Evolutionary conservation across 2,329 filamentous ascomycete species (phyloP).

Genomic region (Pseudopyrenochaeta lycopersici): DNA sequence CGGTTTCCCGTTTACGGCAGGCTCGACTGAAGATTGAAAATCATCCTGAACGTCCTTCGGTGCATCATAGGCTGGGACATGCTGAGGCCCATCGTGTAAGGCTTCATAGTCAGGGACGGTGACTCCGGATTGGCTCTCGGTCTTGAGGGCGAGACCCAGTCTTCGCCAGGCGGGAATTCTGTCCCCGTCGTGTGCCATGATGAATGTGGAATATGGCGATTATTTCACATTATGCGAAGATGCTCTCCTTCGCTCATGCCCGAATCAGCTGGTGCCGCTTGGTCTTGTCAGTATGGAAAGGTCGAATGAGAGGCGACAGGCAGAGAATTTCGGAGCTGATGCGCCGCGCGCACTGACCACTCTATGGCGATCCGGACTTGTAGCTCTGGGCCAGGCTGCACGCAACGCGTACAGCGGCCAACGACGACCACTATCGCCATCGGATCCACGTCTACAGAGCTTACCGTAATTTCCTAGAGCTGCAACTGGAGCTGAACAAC

Average conservation of each 20-base stretch:
- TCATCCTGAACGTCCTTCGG: conserved; percentile 11
- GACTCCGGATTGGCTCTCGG: conserved; percentile 53
- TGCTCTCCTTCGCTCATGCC: conserved; percentile 42
- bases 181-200: conserved; percentile 34
- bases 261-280: conserved; percentile 44
- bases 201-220: conserved; percentile 40
- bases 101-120: conserved; percentile 29
- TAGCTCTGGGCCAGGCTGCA: conserved; percentile 41
- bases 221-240: conserved; percentile 28
- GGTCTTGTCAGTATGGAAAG: conserved; percentile 32
- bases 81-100: conserved; percentile 19
- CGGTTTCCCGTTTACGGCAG: conserved; percentile 33
- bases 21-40: conserved; percentile 20
- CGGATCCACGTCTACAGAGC: conserved; percentile 32
- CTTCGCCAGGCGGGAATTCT: conserved; percentile 66
- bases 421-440: conserved; percentile 32
- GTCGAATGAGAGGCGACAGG: conserved; percentile 45
- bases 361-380: conserved; percentile 27
- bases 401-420: conserved; percentile 44
- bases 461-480: conserved; percentile 40
- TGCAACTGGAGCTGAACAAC: conserved; percentile 41
- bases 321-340: conserved; percentile 45
- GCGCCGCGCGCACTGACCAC: conserved; percentile 25
- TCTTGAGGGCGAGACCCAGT: conserved; percentile 68
- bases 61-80: conserved; percentile 9